Conservation (phyloP, 371 early-diverging fungal species). For the Mortierella sp. region DNA sequence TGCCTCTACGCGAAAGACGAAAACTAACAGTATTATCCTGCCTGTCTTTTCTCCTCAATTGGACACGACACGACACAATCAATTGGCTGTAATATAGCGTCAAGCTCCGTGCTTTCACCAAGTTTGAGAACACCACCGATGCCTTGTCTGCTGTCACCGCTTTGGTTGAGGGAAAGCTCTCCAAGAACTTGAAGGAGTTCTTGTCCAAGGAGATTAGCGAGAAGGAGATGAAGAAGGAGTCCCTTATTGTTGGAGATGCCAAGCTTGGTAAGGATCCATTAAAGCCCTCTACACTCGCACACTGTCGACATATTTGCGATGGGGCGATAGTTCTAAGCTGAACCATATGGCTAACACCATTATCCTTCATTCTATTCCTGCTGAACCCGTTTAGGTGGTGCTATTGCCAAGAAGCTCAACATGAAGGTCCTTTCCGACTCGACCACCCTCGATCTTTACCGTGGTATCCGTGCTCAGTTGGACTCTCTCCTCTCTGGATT, state of each 20-base stretch:
- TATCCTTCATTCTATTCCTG: not conserved
- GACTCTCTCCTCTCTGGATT: slow-evolving; percentile 78
- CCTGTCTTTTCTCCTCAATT: not conserved
- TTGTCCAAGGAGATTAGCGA: slow-evolving; percentile 84
- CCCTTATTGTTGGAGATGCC: slow-evolving; percentile 91
- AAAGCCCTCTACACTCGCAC: slow-evolving; percentile 31
- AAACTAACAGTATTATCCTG: not conserved
- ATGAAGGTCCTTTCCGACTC: slow-evolving; percentile 91
- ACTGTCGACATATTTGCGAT: too few species aligned
- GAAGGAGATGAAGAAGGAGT: slow-evolving; percentile 91
- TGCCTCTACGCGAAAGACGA: not conserved
- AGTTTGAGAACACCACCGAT: slow-evolving; percentile 97
- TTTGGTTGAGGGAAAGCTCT: slow-evolving; percentile 94
- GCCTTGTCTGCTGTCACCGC: slow-evolving; percentile 96
- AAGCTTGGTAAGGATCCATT: slow-evolving; percentile 88
- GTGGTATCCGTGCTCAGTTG: slow-evolving; percentile 89
- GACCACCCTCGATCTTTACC: slow-evolving; percentile 89
- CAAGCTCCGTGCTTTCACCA: slow-evolving; percentile 94
- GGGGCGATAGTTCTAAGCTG: too few species aligned
- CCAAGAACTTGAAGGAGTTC: slow-evolving; percentile 94
- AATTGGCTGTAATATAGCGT: slow-evolving; percentile 63
- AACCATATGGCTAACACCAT: not conserved
- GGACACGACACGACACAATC: not conserved
- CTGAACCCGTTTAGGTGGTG: slow-evolving; percentile 59
- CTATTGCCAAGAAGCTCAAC: slow-evolving; percentile 94